phyloP scores from a whole-genome alignment of 768 basidiomycete species.

The Mycena indigotica region DNA sequence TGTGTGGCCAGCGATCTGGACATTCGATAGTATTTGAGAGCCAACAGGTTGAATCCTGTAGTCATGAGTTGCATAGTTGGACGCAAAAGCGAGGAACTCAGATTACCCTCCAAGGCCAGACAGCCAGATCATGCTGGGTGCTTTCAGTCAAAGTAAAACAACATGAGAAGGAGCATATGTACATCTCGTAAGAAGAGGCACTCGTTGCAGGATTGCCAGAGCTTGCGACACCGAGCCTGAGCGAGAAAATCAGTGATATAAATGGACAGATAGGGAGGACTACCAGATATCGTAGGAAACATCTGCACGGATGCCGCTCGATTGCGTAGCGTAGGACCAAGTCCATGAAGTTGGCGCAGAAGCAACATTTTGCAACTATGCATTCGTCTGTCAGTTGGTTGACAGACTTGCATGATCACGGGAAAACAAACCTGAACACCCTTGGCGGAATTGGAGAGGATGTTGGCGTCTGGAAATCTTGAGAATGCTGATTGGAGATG shows the following conservation, averaged over 20 bases:
- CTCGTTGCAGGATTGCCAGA: constrained; percentile 48
- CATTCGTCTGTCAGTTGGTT: background rate
- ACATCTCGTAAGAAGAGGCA: constrained; percentile 58
- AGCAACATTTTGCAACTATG: constrained; percentile 42
- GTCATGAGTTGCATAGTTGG: background rate
- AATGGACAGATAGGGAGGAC: too few relatives aligned
- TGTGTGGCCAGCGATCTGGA: constrained; percentile 47
- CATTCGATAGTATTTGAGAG: constrained; percentile 44
- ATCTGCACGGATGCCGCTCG: constrained; percentile 52
- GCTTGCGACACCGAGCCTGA: constrained; percentile 42
- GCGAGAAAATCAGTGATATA: too few relatives aligned
- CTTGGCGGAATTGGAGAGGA: constrained; percentile 46
- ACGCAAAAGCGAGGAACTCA: background rate
- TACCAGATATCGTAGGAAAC: constrained; percentile 65
- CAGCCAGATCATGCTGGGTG: constrained; percentile 61
- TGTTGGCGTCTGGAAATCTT: constrained; percentile 47
- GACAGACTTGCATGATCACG: background rate
- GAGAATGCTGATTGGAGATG: background rate
- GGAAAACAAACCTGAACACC: constrained; percentile 44
- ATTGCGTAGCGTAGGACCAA: constrained; percentile 50
- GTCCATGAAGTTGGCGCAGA: constrained; percentile 53
- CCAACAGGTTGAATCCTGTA: constrained; percentile 59
- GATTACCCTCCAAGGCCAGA: constrained; percentile 56
- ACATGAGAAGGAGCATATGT: constrained; percentile 21
- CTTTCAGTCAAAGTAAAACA: background rate